Percentiles rank a stretch among this genome's conserved stretches.
Conservation (phyloP, 164 flowering plant genomes). For the Brasenia schreberi region DNA sequence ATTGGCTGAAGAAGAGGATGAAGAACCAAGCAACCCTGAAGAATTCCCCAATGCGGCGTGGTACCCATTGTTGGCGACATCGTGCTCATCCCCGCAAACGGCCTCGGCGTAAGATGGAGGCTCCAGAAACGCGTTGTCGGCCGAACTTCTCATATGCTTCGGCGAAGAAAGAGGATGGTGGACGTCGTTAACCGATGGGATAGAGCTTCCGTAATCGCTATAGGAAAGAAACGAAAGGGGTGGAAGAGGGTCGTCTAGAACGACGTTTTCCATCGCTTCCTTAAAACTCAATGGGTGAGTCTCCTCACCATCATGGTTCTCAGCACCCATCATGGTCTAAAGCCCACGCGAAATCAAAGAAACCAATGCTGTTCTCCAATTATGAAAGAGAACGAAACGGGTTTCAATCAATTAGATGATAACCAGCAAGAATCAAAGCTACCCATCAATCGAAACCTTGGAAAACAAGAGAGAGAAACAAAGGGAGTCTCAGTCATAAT, state of each 20-base stretch:
- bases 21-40: slow-evolving; percentile 9
- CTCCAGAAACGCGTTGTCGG: slow-evolving; percentile 16
- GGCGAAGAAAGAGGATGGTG: slow-evolving; percentile 21
- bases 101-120: slow-evolving; percentile 40
- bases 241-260: slow-evolving; percentile 29
- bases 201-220: slow-evolving; percentile 30
- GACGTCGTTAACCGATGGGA: slow-evolving; percentile 27
- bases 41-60: not conserved
- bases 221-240: slow-evolving; percentile 3
- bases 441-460: not conserved
- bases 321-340: slow-evolving; percentile 50
- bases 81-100: slow-evolving; percentile 19
- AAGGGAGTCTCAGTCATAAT: not conserved
- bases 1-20: slow-evolving; percentile 13
- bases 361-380: not conserved
- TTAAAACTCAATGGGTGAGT: slow-evolving; percentile 29
- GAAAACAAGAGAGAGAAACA: not conserved
- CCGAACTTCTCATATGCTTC: slow-evolving; percentile 1
- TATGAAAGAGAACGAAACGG: not conserved
- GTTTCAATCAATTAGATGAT: not conserved
- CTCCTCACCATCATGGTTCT: slow-evolving; percentile 30
- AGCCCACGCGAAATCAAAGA: not conserved
- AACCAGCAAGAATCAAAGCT: not conserved
- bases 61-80: slow-evolving; percentile 7
- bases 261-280: slow-evolving; percentile 57